Percentiles rank a stretch among this genome's conserved stretches.
Evolutionary conservation across 805 yeast genomes (phyloP).

Genomic region (Millerago galiae): DNA sequence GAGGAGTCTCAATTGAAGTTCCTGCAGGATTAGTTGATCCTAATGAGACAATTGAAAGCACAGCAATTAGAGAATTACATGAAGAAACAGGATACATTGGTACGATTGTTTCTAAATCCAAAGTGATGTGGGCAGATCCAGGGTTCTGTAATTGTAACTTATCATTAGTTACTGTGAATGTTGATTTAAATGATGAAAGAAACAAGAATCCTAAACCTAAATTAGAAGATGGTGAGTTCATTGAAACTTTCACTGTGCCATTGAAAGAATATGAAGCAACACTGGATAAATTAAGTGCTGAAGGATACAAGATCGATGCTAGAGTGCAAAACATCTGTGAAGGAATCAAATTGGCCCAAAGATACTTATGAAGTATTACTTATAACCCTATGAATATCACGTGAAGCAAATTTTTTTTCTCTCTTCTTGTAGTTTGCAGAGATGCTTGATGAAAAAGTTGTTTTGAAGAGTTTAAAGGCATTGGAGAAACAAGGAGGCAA

Average conservation of each 20-base stretch:
- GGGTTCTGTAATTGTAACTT: conserved; percentile 88
- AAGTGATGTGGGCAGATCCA: conserved; percentile 65
- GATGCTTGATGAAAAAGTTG: too few relatives aligned
- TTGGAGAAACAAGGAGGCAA: too few relatives aligned
- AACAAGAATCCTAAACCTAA: conserved; percentile 67
- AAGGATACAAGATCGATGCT: conserved; percentile 81
- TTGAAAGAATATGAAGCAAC: conserved; percentile 49
- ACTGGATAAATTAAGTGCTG: conserved; percentile 41
- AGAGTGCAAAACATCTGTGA: conserved; percentile 81
- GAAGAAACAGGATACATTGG: conserved; percentile 96
- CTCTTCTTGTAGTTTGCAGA: too few relatives aligned
- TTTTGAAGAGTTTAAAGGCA: too few relatives aligned
- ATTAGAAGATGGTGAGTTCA: conserved; percentile 87
- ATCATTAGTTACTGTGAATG: conserved; percentile 68
- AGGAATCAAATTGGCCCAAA: conserved; percentile 59
- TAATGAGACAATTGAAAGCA: conserved; percentile 63
- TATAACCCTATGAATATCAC: neutral
- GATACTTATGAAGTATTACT: conserved; percentile 18
- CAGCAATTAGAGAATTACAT: conserved; percentile 80
- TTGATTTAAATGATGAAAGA: conserved; percentile 61
- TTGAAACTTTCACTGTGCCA: conserved; percentile 78
- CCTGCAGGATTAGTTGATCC: conserved; percentile 96
- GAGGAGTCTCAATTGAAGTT: conserved; percentile 81
- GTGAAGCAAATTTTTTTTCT: conserved; percentile 2
- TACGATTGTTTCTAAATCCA: conserved; percentile 39